phyloP scores from a whole-genome alignment of 768 basidiomycete species.

The Collybiopsis luxurians region DNA sequence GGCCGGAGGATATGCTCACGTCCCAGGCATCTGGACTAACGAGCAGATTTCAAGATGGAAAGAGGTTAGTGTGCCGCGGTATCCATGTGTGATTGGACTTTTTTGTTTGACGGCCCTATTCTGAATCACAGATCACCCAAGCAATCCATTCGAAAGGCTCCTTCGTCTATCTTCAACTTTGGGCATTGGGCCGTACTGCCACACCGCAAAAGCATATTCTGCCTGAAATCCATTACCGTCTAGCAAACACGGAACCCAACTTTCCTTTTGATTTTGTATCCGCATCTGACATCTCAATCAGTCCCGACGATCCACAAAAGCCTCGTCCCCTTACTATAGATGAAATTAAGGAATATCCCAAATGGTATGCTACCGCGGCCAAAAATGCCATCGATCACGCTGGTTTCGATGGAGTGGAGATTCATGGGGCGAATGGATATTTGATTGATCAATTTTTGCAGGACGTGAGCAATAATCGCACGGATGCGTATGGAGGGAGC shows the following conservation, averaged over 20 bases:
- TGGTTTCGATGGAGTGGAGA: conserved; percentile 56
- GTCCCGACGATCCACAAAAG: conserved; percentile 8
- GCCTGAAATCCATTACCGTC: neutral
- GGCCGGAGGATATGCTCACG: conserved; percentile 28
- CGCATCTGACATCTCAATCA: conserved; percentile 11
- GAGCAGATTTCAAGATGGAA: conserved; percentile 57
- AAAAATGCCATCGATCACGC: conserved; percentile 36
- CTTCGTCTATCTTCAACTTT: conserved; percentile 40
- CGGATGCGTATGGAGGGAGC: conserved; percentile 49
- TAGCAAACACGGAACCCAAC: too few relatives aligned
- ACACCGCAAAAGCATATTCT: neutral
- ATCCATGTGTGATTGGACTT: neutral
- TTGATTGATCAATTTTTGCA: conserved; percentile 44
- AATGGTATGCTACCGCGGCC: conserved; percentile 38
- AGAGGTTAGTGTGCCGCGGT: conserved; percentile 24
- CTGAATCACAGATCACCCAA: conserved; percentile 27
- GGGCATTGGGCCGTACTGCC: conserved; percentile 38
- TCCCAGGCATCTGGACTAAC: conserved; percentile 48
- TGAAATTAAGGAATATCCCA: conserved; percentile 35
- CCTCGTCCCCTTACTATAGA: conserved; percentile 31
- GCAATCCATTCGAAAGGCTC: conserved; percentile 40
- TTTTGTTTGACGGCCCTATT: neutral
- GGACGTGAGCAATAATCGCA: conserved; percentile 35
- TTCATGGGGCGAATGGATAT: conserved; percentile 23
- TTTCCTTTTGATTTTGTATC: conserved; percentile 11